Conservation (phyloP, 2,329 filamentous ascomycete genomes). For the Fusarium kyushuense region DNA sequence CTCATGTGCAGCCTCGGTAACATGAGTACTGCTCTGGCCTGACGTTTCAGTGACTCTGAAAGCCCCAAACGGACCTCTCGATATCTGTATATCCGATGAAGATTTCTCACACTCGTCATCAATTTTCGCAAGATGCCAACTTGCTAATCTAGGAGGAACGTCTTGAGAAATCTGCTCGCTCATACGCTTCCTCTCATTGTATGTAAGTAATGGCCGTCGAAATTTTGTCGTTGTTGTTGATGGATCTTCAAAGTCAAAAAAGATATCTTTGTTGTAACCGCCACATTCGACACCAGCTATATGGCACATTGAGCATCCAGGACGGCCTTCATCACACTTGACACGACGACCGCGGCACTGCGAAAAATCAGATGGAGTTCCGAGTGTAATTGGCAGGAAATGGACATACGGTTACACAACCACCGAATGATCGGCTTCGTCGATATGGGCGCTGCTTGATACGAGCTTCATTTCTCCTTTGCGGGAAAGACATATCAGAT, state of each 20-base stretch:
- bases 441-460: not conserved
- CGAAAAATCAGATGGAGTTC: not conserved
- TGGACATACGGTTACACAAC: conserved; percentile 25
- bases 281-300: conserved; percentile 24
- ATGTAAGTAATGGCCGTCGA: conserved; percentile 25
- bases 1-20: too few relatives aligned
- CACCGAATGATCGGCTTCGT: conserved; percentile 32
- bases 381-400: rapidly evolving
- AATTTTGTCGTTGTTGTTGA: conserved; percentile 8
- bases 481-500: not conserved
- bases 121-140: conserved; percentile 29
- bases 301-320: conserved; percentile 28
- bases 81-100: conserved; percentile 16
- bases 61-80: conserved; percentile 32
- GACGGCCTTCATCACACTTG: conserved; percentile 35
- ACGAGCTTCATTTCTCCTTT: not conserved
- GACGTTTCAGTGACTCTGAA: conserved; percentile 27
- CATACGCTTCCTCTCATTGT: conserved; percentile 23
- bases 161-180: conserved; percentile 21
- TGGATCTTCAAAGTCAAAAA: conserved; percentile 30
- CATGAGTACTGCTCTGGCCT: too few relatives aligned
- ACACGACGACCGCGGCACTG: conserved; percentile 37
- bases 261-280: conserved; percentile 33
- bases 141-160: conserved; percentile 1
- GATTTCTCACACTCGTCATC: conserved; percentile 31